These are phyloP conservation scores for Fusarium falciforme DNA, from an alignment of 2,329 filamentous ascomycete genomes.

Conservation along the genomic window DNA sequence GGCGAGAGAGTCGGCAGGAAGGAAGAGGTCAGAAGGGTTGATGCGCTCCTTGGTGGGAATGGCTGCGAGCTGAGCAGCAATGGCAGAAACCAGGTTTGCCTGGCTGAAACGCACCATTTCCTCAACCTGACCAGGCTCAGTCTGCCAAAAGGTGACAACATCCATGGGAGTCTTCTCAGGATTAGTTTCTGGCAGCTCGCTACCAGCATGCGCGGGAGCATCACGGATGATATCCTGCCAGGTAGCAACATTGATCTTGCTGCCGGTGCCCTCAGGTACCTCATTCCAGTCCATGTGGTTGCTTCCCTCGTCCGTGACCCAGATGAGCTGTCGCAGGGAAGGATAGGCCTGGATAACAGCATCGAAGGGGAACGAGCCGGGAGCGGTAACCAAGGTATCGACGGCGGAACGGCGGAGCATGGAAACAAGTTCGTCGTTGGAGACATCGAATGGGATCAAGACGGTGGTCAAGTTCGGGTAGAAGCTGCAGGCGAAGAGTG, in stretches of 20 bases:
- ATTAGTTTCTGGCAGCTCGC: slow-evolving; percentile 73
- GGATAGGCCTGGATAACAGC: slow-evolving; percentile 75
- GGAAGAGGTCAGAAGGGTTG: slow-evolving; percentile 79
- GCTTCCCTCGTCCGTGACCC: slow-evolving; percentile 92
- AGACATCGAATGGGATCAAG: slow-evolving; percentile 84
- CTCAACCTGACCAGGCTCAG: slow-evolving; percentile 61
- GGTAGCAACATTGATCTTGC: slow-evolving; percentile 83
- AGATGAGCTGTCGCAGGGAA: slow-evolving; percentile 81
- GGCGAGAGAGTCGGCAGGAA: slow-evolving; percentile 85
- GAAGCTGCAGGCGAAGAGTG: slow-evolving; percentile 90
- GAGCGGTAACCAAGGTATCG: slow-evolving; percentile 85
- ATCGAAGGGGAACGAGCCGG: slow-evolving; percentile 87
- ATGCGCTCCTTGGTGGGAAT: slow-evolving; percentile 82
- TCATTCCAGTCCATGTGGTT: slow-evolving; percentile 96
- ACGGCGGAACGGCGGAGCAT: slow-evolving; percentile 80
- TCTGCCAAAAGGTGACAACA: slow-evolving; percentile 76
- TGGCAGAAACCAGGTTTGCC: slow-evolving; percentile 85
- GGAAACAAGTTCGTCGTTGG: slow-evolving; percentile 74
- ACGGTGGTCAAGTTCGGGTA: slow-evolving; percentile 84
- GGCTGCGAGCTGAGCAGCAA: slow-evolving; percentile 80
- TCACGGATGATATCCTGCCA: slow-evolving; percentile 92
- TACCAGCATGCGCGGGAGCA: slow-evolving; percentile 65
- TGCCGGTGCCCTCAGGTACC: slow-evolving; percentile 80
- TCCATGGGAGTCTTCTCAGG: slow-evolving; percentile 65
- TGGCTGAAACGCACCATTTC: slow-evolving; percentile 87